phyloP scores from a whole-genome alignment of 2,329 filamentous ascomycete species.

The Aspergillus aculeatinus region DNA sequence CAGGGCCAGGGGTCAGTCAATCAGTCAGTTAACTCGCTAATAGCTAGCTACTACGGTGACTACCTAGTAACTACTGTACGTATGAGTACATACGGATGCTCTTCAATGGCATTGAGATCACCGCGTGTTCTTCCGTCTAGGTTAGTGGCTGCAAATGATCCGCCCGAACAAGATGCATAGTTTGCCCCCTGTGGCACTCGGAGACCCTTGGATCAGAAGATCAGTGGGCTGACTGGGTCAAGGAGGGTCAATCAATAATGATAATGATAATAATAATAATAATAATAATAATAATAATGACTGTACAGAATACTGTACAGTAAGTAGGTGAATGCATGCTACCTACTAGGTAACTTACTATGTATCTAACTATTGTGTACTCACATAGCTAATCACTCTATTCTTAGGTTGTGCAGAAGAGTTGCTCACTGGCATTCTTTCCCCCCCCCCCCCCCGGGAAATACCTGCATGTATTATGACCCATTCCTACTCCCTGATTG shows the following conservation, averaged over 20 bases:
- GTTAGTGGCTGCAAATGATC: not conserved
- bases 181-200: not conserved
- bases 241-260: too few relatives aligned
- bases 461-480: not conserved
- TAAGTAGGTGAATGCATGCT: too few relatives aligned
- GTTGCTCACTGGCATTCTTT: not conserved
- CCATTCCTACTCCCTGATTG: not conserved
- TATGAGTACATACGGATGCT: too few relatives aligned
- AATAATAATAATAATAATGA: too few relatives aligned
- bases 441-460: not conserved
- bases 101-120: not conserved
- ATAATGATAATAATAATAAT: too few relatives aligned
- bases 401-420: not conserved
- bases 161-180: not conserved
- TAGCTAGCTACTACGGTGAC: too few relatives aligned
- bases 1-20: not conserved
- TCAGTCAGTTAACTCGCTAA: not conserved
- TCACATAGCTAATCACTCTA: not conserved
- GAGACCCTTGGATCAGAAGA: not conserved
- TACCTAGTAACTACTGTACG: too few relatives aligned
- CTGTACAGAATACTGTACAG: too few relatives aligned
- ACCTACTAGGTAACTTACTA: too few relatives aligned
- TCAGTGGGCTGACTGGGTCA: not conserved
- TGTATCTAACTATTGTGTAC: too few relatives aligned
- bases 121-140: not conserved